Evolutionary conservation across 495 filamentous ascomycete species (phyloP).

Genomic region (Lentithecium fluviatile): DNA sequence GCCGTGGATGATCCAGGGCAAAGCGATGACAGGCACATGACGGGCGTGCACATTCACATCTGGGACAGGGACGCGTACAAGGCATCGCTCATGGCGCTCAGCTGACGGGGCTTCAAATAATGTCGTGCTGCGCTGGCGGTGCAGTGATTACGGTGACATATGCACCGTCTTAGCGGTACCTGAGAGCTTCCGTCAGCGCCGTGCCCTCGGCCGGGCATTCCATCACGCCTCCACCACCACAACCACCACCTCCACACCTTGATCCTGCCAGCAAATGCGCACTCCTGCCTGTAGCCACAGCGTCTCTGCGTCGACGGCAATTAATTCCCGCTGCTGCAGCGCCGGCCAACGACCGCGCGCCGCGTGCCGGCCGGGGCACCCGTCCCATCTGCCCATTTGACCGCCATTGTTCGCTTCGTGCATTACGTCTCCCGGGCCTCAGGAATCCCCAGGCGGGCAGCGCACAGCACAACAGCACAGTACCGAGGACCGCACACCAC

Average conservation of each 20-base stretch:
- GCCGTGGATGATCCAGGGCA: too few relatives aligned
- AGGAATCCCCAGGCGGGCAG: neutral
- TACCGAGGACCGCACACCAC: neutral
- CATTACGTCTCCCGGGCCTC: constrained; percentile 7
- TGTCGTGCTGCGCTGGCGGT: neutral
- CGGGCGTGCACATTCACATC: neutral
- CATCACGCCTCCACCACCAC: neutral
- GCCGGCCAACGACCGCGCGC: constrained; percentile 24
- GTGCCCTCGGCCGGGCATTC: too few relatives aligned
- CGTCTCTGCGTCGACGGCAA: constrained; percentile 5
- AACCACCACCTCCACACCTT: neutral
- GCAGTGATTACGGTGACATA: too few relatives aligned
- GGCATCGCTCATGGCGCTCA: neutral
- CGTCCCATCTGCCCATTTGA: constrained; percentile 2
- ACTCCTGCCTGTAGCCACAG: constrained; percentile 6
- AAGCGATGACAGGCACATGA: too few relatives aligned
- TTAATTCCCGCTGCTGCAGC: neutral
- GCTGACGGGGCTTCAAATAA: neutral
- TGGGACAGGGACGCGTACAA: neutral
- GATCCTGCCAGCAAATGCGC: constrained; percentile 12
- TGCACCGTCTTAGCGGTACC: too few relatives aligned
- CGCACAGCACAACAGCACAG: neutral
- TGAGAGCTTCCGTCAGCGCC: too few relatives aligned
- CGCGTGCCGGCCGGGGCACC: constrained; percentile 6
- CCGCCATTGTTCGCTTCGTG: constrained; percentile 21